Base-by-base conservation (phyloP, 805 yeast species). In the Hanseniaspora occidentalis region DNA sequence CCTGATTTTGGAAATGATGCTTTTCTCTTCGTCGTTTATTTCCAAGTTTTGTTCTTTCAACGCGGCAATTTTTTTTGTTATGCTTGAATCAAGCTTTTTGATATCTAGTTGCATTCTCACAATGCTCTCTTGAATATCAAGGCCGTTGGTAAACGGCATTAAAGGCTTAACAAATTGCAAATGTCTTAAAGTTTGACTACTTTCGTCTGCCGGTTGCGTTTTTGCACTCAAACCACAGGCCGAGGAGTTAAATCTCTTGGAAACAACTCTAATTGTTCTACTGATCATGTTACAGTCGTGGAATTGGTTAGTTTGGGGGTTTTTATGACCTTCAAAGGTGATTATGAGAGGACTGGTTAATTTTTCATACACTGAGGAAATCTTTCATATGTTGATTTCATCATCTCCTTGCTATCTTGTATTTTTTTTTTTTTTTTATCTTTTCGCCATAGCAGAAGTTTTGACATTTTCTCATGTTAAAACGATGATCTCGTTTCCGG, bases 81-180 rank as follows among this genome's bases (percentile, higher is more conserved):
- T 71, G 45, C 70, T 75, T 3, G 70, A 44, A 44, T 70, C 71
- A 47, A 75, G 59, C 39, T 62, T 60, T 54, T 77, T 79, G 60
- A 69, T 69, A 47, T 75, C 74, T 31, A 81, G 54, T 45, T 73
- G 71, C 18, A 78, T 77, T 18, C 68, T 55, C 0, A 75, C 75
- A 46, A 81, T 65, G 35, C 65, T 57, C 38, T 69, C 69, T 51
- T 82, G 89, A 31, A 79, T 67, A 23, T 54, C 50, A 39, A 70
- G 65, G 3, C 85, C 89, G 34, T 64, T 57, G 11, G 51, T 47
- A 48, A 72, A 74, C 0, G 67, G 63, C 4, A 63, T 40, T 7
- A 11, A 18, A 1, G 56, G 48, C 2, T 61, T 57, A 3, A 54
- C 54, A 48, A 70, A 66, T 41, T 67, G 72, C 13, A 70, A 46